These are phyloP conservation scores for Komagataella populi DNA, from an alignment of 805 yeast species.

Conservation along the genomic window DNA sequence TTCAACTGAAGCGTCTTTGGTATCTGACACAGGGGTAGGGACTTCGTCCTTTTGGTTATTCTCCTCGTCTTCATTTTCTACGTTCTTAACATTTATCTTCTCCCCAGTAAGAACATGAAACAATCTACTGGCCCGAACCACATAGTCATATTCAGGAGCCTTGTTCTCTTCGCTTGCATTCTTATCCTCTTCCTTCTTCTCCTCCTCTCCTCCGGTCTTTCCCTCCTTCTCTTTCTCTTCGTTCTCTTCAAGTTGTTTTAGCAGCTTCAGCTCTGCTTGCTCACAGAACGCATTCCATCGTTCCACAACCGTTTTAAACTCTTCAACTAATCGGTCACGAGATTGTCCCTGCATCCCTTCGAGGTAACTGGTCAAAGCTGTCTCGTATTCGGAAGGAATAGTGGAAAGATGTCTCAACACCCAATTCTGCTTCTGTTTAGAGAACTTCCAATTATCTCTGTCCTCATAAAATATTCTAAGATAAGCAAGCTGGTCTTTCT, in stretches of 20 bases:
- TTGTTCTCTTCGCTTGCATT: constrained; percentile 7
- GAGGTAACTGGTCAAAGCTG: constrained; percentile 35
- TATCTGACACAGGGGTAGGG: background rate
- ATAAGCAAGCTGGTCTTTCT: constrained; percentile 60
- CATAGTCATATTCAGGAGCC: constrained; percentile 23
- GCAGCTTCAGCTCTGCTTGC: constrained; percentile 25
- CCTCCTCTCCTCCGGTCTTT: constrained; percentile 9
- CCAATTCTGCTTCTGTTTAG: constrained; percentile 84
- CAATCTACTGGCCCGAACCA: constrained; percentile 24
- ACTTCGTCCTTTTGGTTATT: background rate
- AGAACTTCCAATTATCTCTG: constrained; percentile 61
- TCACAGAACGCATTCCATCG: constrained; percentile 43
- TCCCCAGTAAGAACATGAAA: constrained; percentile 22
- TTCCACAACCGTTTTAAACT: constrained; percentile 29
- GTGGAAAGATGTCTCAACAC: constrained; percentile 44
- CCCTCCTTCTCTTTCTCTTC: constrained; percentile 9
- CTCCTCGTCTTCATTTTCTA: constrained; percentile 5
- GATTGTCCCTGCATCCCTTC: constrained; percentile 62
- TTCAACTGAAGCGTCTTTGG: background rate
- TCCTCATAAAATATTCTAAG: constrained; percentile 45
- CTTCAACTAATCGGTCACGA: constrained; percentile 37
- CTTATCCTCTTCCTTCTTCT: constrained; percentile 2
- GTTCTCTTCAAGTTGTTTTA: constrained; percentile 17
- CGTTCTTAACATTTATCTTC: constrained; percentile 15
- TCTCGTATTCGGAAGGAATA: constrained; percentile 40